phyloP scores from a whole-genome alignment of 495 filamentous ascomycete species.

The Clavariopsis aquatica region DNA sequence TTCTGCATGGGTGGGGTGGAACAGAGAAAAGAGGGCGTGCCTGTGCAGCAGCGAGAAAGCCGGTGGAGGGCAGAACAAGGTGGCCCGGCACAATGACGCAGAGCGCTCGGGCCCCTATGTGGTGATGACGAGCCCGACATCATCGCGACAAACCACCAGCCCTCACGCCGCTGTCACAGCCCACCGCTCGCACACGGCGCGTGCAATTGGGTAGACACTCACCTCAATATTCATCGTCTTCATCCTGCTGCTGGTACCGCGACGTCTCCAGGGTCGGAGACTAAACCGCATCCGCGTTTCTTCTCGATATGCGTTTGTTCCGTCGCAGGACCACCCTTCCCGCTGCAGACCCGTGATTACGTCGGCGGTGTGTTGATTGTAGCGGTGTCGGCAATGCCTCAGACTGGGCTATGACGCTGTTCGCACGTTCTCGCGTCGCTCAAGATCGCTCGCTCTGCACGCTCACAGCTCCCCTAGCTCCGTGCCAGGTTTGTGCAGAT shows the following conservation, averaged over 20 bases:
- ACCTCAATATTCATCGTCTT: conserved; percentile 4
- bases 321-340: background rate
- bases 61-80: background rate
- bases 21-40: background rate
- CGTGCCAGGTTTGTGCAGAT: background rate
- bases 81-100: background rate
- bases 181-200: background rate
- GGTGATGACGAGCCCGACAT: conserved; percentile 13
- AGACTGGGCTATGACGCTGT: background rate
- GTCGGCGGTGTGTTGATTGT: background rate
- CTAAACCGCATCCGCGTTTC: too few relatives aligned
- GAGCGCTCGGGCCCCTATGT: background rate
- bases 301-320: too few relatives aligned
- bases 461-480: background rate
- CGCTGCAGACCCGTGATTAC: background rate
- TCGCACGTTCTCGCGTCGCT: too few relatives aligned
- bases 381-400: background rate
- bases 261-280: too few relatives aligned
- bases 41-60: background rate
- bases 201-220: conserved; percentile 1
- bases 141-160: conserved; percentile 1
- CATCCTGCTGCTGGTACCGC: background rate
- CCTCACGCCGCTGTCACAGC: background rate
- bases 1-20: background rate
- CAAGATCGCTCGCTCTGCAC: too few relatives aligned